Evolutionary conservation across 1,284 basidiomycete genomes (phyloP), one percentile per base, ranked within the genome.

Genomic region (Fistulinella cinereoalba): DNA sequence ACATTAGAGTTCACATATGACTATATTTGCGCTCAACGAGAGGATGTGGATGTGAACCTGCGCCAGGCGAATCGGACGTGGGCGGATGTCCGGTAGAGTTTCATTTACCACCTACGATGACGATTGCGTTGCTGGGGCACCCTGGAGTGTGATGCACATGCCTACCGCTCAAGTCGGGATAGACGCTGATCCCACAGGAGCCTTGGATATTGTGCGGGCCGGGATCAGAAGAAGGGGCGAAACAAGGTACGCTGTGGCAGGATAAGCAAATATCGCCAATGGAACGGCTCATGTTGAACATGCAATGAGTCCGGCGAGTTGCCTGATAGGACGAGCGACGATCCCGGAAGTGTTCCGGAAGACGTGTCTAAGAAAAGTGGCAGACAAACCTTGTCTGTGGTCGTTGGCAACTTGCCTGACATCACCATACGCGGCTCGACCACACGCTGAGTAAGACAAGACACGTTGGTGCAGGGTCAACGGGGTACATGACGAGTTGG

Each of bases 111-210:
- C 16, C 32, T 28, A 13, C 27, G 10, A 28, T 3, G 27, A 28
- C 27, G 27, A 28, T 28, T 4, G n/a, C 32, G 22, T 32, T 28
- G 16, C 28, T 16, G 19, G n/a, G 18, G 18, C 31, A 15, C 9
- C 19, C 23, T 33, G 39, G 39, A 38, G 41, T 39, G 55, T 21
- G 37, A 36, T 19, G 28, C 43, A 56, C 29, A 44, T 34, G 49
- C 19, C 11, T 22, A 24, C 44, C 4, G 28, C 21, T 43, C 46
- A 32, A 41, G 4, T 47, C 31, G 29, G 44, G 41, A 33, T n/a
- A 3, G 29, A 32, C 34, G 46, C 21, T 44, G 49, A 58, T 53
- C 53, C 41, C 32, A 16, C 25, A 42, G 29, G 16, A 21, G 10
- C n/a, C 32, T 16, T 15, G 11, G 18, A 3, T 25, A 32, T 36